phyloP scores from a whole-genome alignment of 1,284 basidiomycete genomes.

The Anthracocystis setariae region DNA sequence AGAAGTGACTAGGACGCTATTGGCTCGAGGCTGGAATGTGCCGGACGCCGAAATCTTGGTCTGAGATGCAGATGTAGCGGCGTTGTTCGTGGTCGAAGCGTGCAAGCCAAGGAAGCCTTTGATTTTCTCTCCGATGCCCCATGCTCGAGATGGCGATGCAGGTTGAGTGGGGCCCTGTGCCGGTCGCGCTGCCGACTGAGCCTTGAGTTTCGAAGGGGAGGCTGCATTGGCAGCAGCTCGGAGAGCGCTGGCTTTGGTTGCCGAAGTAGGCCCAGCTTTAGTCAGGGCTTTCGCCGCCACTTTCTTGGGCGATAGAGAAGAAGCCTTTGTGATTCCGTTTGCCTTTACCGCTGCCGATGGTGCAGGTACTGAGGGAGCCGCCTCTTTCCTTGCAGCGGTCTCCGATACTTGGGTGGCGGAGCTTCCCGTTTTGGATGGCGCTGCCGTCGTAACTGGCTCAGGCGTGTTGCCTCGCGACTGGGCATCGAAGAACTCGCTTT shows the following conservation, averaged over 20 bases:
- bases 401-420: neutral
- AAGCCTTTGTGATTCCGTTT: slow-evolving; percentile 16
- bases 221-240: slow-evolving; percentile 35
- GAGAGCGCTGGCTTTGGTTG: slow-evolving; percentile 39
- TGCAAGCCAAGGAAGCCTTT: slow-evolving; percentile 56
- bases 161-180: slow-evolving; percentile 22
- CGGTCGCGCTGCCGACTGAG: slow-evolving; percentile 16
- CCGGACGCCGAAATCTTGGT: slow-evolving; percentile 38
- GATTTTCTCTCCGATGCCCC: slow-evolving; percentile 57
- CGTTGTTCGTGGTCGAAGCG: slow-evolving; percentile 26
- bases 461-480: slow-evolving; percentile 32
- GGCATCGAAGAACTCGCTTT: slow-evolving; percentile 47
- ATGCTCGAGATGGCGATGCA: slow-evolving; percentile 35
- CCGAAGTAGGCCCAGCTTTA: slow-evolving; percentile 39
- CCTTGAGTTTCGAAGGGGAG: slow-evolving; percentile 35
- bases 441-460: slow-evolving; percentile 8
- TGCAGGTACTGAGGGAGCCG: slow-evolving; percentile 2
- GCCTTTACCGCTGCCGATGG: slow-evolving; percentile 12
- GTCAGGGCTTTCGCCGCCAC: slow-evolving; percentile 38
- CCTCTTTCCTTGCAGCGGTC: slow-evolving; percentile 3
- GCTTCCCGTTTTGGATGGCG: slow-evolving; percentile 2
- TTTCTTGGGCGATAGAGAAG: slow-evolving; percentile 43
- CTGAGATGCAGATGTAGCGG: slow-evolving; percentile 23
- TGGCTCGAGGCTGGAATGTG: slow-evolving; percentile 35
- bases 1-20: slow-evolving; percentile 8